Conservation (phyloP, 305 asterid genomes). For the Fraxinus greggii region DNA sequence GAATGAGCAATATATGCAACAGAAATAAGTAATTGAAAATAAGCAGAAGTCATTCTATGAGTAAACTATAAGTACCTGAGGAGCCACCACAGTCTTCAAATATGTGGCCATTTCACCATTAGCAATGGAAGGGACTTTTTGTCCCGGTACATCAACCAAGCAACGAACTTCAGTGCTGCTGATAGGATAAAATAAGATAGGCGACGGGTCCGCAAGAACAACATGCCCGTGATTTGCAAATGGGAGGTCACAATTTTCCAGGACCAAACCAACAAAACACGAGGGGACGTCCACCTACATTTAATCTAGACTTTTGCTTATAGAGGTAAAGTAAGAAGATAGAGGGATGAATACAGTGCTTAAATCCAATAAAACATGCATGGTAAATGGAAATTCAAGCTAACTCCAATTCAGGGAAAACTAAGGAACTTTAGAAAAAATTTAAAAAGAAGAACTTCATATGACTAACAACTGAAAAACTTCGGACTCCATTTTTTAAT, state of each 20-base stretch:
- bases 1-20: background rate
- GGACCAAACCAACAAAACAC: constrained; percentile 14
- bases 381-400: background rate
- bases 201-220: constrained; percentile 26
- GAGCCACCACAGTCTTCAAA: constrained; percentile 25
- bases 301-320: background rate
- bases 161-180: constrained; percentile 28
- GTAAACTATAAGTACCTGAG: constrained; percentile 17
- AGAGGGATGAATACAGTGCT: background rate
- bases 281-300: constrained; percentile 25
- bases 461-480: background rate
- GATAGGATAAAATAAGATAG: constrained; percentile 25
- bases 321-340: background rate
- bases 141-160: constrained; percentile 31
- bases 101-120: constrained; percentile 27
- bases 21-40: background rate
- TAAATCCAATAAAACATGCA: background rate
- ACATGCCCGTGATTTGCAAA: constrained; percentile 30
- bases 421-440: background rate
- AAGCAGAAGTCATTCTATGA: background rate
- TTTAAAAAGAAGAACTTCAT: background rate
- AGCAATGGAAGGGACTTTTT: constrained; percentile 28
- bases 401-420: background rate
- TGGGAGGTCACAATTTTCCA: constrained; percentile 29
- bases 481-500: background rate